Conservation (phyloP, 1,139 yeast genomes). For the Lodderomyces parapsilosis region DNA sequence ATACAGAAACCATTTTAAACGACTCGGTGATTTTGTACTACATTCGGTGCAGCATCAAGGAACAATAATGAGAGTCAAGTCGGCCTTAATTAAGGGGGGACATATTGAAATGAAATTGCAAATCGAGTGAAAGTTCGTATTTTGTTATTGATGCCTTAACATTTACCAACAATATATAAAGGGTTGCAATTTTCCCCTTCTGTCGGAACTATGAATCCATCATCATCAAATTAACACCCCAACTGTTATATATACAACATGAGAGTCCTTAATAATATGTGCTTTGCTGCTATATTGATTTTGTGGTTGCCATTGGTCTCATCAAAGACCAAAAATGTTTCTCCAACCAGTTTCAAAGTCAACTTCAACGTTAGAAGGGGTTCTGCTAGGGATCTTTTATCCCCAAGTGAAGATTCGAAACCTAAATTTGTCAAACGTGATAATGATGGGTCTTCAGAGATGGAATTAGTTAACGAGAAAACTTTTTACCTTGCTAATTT, state of each 20-base stretch:
- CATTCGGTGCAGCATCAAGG: too few relatives aligned
- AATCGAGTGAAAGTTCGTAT: too few relatives aligned
- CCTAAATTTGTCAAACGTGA: conserved; percentile 27
- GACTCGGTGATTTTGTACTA: too few relatives aligned
- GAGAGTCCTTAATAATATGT: not conserved
- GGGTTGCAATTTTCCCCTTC: not conserved
- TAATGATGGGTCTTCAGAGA: conserved; percentile 25
- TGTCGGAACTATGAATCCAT: not conserved
- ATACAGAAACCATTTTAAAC: too few relatives aligned
- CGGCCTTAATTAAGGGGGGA: too few relatives aligned
- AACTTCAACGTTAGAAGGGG: not conserved
- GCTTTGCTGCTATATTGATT: not conserved
- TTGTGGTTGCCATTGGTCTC: not conserved
- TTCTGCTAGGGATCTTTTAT: conserved; percentile 4
- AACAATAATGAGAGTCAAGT: too few relatives aligned
- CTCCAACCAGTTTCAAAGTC: conserved; percentile 19
- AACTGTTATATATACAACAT: not conserved
- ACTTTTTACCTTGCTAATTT: conserved; percentile 50
- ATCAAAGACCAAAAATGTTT: not conserved
- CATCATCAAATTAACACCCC: not conserved
- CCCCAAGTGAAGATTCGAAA: conserved; percentile 13
- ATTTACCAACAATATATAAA: too few relatives aligned
- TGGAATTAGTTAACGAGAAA: conserved; percentile 40
- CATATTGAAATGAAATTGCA: too few relatives aligned
- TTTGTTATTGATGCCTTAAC: too few relatives aligned